phyloP scores from a whole-genome alignment of 1,284 basidiomycete species.

The Sanghuangporus weigelae region DNA sequence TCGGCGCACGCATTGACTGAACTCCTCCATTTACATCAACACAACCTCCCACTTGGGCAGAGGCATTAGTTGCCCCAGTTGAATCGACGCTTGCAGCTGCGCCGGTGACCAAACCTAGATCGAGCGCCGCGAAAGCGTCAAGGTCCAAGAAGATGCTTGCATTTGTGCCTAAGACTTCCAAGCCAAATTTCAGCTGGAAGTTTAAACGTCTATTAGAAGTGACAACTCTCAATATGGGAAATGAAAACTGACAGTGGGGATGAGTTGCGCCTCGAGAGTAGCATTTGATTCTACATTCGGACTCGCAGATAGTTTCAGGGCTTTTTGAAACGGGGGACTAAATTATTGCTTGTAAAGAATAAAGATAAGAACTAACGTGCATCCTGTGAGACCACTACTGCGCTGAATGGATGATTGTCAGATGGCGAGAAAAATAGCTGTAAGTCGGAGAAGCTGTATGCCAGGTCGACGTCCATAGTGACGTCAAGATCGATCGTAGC shows the following conservation, averaged over 20 bases:
- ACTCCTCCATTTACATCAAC: conserved; percentile 26
- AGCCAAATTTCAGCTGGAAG: conserved; percentile 34
- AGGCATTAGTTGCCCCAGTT: not conserved
- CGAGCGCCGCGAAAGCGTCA: conserved; percentile 36
- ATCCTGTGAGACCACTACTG: conserved; percentile 23
- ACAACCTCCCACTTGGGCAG: conserved; percentile 22
- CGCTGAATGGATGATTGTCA: conserved; percentile 4
- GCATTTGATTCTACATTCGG: conserved; percentile 37
- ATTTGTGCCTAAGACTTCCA: conserved; percentile 35
- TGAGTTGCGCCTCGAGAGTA: conserved; percentile 40
- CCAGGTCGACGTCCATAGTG: conserved; percentile 2
- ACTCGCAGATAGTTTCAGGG: conserved; percentile 37
- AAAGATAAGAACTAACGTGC: conserved; percentile 32
- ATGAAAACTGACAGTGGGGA: conserved; percentile 31
- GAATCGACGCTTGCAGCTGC: conserved; percentile 7
- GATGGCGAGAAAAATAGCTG: conserved; percentile 10
- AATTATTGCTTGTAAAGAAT: not conserved
- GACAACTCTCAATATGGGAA: not conserved
- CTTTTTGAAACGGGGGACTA: conserved; percentile 23
- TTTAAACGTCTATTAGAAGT: not conserved
- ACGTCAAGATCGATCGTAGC: conserved; percentile 15
- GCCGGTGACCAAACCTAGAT: conserved; percentile 30
- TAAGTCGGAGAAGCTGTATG: conserved; percentile 2
- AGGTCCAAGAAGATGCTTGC: conserved; percentile 40
- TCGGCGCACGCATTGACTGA: conserved; percentile 25